These are phyloP conservation scores for Citrus australasica DNA, from an alignment of 345 rosid genomes.

Conservation along the genomic window DNA sequence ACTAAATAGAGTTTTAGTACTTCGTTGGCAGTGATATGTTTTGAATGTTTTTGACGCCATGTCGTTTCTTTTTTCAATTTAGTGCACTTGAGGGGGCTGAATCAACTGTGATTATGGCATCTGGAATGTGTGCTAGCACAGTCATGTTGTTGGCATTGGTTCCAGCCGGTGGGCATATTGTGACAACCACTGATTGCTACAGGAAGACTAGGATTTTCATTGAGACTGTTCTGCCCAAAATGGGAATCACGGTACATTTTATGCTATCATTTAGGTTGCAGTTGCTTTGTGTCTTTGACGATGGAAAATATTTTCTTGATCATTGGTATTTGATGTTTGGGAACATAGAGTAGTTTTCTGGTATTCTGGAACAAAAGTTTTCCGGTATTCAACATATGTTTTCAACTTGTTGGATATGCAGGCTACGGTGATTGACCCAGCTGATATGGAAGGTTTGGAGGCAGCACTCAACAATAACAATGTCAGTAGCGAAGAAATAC, in stretches of 20 bases:
- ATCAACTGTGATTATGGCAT: slow-evolving; percentile 90
- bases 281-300: slow-evolving; percentile 2
- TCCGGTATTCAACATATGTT: background rate
- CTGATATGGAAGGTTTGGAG: slow-evolving; percentile 76
- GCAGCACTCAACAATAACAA: slow-evolving; percentile 67
- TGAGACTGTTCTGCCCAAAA: slow-evolving; percentile 83
- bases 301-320: background rate
- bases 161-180: slow-evolving; percentile 95
- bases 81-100: slow-evolving; percentile 98
- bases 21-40: background rate
- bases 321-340: background rate
- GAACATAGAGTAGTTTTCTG: background rate
- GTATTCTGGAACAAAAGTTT: background rate
- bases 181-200: slow-evolving; percentile 94
- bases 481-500: slow-evolving; percentile 36
- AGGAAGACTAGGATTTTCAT: slow-evolving; percentile 95
- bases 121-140: slow-evolving; percentile 98
- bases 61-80: slow-evolving; percentile 2
- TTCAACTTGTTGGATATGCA: slow-evolving; percentile 32
- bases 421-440: slow-evolving; percentile 96
- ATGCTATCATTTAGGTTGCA: background rate
- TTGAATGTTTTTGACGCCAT: slow-evolving; percentile 2
- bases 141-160: slow-evolving; percentile 90
- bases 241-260: slow-evolving; percentile 73
- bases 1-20: background rate